A percentile compares a stretch with the other conserved stretches of the same genome.
Conservation (phyloP, 495 filamentous ascomycete genomes). For the Neurospora sp. region DNA sequence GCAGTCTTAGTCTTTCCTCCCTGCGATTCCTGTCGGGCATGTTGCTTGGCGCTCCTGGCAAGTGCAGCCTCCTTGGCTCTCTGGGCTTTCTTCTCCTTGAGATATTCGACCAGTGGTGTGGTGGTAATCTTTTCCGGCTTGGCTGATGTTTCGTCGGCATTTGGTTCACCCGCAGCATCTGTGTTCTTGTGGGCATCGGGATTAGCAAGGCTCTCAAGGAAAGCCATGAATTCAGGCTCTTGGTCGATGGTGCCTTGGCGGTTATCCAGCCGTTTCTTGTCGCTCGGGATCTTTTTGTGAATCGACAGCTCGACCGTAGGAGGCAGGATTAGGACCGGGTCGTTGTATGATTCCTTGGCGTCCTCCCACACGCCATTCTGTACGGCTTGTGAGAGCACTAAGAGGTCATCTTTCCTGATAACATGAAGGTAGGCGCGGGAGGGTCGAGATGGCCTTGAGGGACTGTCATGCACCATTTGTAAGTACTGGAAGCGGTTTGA, state of each 20-base stretch:
- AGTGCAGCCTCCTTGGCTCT: constrained; percentile 62
- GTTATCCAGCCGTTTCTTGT: constrained; percentile 63
- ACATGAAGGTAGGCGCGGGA: constrained; percentile 73
- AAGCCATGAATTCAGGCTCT: constrained; percentile 87
- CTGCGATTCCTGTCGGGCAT: constrained; percentile 36
- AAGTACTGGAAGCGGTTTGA: background rate
- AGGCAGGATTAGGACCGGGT: constrained; percentile 58
- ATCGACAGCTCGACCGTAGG: constrained; percentile 73
- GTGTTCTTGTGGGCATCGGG: constrained; percentile 44
- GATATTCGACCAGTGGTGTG: constrained; percentile 82
- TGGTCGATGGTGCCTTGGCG: constrained; percentile 93
- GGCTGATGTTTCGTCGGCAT: constrained; percentile 32
- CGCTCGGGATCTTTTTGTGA: constrained; percentile 65
- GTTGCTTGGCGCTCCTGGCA: constrained; percentile 36
- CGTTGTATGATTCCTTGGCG: constrained; percentile 58
- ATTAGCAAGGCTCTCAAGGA: constrained; percentile 77
- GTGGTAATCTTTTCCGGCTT: constrained; percentile 60
- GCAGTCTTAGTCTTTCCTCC: constrained; percentile 40
- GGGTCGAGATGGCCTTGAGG: constrained; percentile 66
- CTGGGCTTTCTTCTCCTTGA: constrained; percentile 82
- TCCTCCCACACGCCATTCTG: constrained; percentile 59
- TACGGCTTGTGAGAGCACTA: constrained; percentile 54
- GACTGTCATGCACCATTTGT: constrained; percentile 36
- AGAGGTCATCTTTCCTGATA: constrained; percentile 46
- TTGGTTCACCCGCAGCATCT: constrained; percentile 35